A percentile compares a stretch with the other conserved stretches of the same genome.
Evolutionary conservation across 768 basidiomycete genomes (phyloP).

Genomic region (Hericium erinaceus): DNA sequence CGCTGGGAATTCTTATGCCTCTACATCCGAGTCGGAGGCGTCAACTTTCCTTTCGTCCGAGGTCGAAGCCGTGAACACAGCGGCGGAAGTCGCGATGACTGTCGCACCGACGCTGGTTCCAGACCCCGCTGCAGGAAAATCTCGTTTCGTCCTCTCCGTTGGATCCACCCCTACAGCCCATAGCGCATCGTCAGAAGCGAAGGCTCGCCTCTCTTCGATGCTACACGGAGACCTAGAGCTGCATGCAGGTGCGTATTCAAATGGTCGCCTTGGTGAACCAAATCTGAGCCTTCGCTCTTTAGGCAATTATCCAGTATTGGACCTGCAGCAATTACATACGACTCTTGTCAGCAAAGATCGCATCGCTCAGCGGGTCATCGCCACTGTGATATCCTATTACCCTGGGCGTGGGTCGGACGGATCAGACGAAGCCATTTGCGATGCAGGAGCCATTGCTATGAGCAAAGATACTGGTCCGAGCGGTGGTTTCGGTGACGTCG

Average conservation of each 20-base stretch:
- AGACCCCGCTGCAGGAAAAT: constrained; percentile 20
- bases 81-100: constrained; percentile 47
- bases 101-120: constrained; percentile 31
- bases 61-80: constrained; percentile 58
- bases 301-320: constrained; percentile 79
- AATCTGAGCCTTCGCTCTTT: not conserved
- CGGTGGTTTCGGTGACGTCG: constrained; percentile 61
- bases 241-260: constrained; percentile 48
- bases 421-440: constrained; percentile 67
- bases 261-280: not conserved
- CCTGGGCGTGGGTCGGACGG: constrained; percentile 54
- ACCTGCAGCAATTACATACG: constrained; percentile 78
- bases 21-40: constrained; percentile 58
- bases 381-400: constrained; percentile 75
- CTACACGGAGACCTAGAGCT: constrained; percentile 63
- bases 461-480: constrained; percentile 79
- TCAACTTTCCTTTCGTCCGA: constrained; percentile 59
- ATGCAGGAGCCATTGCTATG: constrained; percentile 80
- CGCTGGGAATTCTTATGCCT: constrained; percentile 69
- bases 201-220: constrained; percentile 31
- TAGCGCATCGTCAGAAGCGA: constrained; percentile 50
- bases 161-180: constrained; percentile 88
- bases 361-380: constrained; percentile 60
- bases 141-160: constrained; percentile 63
- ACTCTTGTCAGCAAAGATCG: constrained; percentile 43